Percentiles rank a stretch among this genome's conserved stretches.
phyloP scores from a whole-genome alignment of 129 eudicot genomes.

The Chrysanthemum seticuspe region DNA sequence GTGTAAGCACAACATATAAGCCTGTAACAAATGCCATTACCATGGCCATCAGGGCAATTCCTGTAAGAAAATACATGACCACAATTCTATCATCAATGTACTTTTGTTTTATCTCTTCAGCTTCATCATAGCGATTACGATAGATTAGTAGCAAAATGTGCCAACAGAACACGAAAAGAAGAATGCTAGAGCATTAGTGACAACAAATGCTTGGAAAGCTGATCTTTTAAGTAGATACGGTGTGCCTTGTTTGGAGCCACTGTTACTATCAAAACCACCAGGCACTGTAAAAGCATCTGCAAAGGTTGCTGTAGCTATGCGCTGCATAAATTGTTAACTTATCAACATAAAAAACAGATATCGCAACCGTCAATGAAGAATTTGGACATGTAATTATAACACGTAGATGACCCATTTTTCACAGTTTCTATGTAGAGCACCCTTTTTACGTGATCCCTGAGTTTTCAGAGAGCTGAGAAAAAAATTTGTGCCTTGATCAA shows the following conservation, averaged over 20 bases:
- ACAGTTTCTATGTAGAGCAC: too few relatives aligned
- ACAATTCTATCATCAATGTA: neutral
- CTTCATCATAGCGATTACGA: neutral
- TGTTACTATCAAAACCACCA: neutral
- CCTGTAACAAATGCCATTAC: neutral
- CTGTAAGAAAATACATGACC: neutral
- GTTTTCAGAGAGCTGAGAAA: too few relatives aligned
- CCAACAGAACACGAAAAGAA: neutral
- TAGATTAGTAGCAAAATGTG: neutral
- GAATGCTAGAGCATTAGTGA: conserved; percentile 3
- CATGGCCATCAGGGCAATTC: neutral
- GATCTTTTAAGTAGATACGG: neutral
- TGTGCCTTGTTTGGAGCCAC: neutral
- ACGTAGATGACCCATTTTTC: too few relatives aligned
- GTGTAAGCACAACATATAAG: neutral
- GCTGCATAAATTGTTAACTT: too few relatives aligned
- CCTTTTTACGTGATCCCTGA: too few relatives aligned
- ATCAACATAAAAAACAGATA: too few relatives aligned
- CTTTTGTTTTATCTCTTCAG: neutral
- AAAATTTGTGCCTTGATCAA: too few relatives aligned
- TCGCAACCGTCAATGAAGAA: too few relatives aligned
- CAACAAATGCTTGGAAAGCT: neutral
- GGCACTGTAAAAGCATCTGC: neutral
- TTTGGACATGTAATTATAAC: too few relatives aligned
- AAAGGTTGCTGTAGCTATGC: conserved; percentile 1